Evolutionary conservation across 306 rosid genomes (phyloP).

Genomic region (Quercus rubra): DNA sequence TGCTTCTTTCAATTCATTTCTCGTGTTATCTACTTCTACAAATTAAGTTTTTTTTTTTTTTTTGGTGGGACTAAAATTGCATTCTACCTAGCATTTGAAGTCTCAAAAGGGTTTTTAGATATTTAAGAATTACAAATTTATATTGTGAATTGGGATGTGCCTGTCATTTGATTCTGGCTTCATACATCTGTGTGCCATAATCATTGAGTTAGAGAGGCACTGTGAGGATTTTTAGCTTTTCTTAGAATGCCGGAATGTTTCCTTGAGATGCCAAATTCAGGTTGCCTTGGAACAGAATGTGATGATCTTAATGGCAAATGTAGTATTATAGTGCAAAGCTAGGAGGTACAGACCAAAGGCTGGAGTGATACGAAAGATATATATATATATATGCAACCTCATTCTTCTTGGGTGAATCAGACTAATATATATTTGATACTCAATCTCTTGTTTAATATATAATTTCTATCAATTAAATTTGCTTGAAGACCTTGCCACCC

Average conservation of each 20-base stretch:
- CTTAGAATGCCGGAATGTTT: neutral
- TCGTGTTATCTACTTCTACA: too few species aligned
- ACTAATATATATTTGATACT: neutral
- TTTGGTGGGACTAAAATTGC: too few species aligned
- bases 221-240: neutral
- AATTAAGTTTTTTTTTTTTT: too few species aligned
- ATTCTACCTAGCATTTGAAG: too few species aligned
- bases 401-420: neutral
- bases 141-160: too few species aligned
- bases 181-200: neutral
- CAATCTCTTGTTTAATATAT: neutral
- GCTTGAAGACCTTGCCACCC: neutral
- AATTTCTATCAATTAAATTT: neutral
- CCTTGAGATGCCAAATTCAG: neutral
- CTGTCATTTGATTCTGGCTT: too few species aligned
- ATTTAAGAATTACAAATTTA: too few species aligned
- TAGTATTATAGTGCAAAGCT: neutral
- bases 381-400: neutral
- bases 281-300: neutral
- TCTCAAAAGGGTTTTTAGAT: too few species aligned
- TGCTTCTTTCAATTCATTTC: too few species aligned
- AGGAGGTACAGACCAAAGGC: neutral
- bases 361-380: neutral
- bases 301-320: neutral
- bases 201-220: neutral